A percentile compares a stretch with the other conserved stretches of the same genome.
These are phyloP conservation scores for Martiniozyma abietophila DNA, from an alignment of 805 yeast genomes.

Conservation along the genomic window DNA sequence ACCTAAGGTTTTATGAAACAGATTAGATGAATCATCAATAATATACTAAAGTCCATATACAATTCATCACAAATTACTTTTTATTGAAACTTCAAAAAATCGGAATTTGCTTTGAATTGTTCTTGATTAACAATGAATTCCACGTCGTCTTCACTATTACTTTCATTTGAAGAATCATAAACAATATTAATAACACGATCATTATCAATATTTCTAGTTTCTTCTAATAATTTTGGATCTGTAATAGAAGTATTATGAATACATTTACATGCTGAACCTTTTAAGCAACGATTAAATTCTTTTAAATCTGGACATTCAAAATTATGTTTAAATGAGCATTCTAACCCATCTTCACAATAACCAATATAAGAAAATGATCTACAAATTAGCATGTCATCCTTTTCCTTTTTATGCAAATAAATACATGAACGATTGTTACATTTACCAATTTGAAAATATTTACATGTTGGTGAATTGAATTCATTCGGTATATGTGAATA, in stretches of 20 bases:
- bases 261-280: slow-evolving; percentile 52
- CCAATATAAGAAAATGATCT: slow-evolving; percentile 62
- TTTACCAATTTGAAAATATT: slow-evolving; percentile 35
- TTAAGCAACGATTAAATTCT: slow-evolving; percentile 49
- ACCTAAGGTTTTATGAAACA: too few species aligned
- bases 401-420: slow-evolving; percentile 40
- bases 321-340: slow-evolving; percentile 48
- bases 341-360: slow-evolving; percentile 52
- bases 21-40: too few species aligned
- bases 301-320: slow-evolving; percentile 66
- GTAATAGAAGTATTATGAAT: too few species aligned
- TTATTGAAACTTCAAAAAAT: too few species aligned
- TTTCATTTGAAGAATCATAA: slow-evolving; percentile 13
- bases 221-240: neutral
- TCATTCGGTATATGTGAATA: slow-evolving; percentile 50
- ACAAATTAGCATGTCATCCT: slow-evolving; percentile 36
- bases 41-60: too few species aligned
- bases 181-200: slow-evolving; percentile 17
- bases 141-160: slow-evolving; percentile 13
- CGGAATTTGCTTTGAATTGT: too few species aligned
- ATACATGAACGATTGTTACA: slow-evolving; percentile 43
- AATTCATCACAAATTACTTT: too few species aligned
- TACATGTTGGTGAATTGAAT: slow-evolving; percentile 54
- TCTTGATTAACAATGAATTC: slow-evolving; percentile 10
- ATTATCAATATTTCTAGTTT: slow-evolving; percentile 23